Percentiles rank a stretch among this genome's conserved stretches.
Conservation (phyloP, 805 yeast species). For the Lipomyces yamadae region DNA sequence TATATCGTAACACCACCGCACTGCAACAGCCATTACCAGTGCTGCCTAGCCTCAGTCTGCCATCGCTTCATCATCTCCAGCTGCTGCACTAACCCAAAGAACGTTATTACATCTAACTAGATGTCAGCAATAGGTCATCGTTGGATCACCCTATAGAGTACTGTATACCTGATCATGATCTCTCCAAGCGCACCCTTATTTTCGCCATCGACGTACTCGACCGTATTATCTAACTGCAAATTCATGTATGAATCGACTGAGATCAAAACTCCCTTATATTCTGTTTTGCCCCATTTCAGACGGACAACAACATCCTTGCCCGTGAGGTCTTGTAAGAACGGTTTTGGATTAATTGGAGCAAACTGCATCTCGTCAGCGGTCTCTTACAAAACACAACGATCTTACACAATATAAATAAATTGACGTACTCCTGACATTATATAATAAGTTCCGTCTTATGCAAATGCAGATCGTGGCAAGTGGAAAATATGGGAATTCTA, state of each 20-base stretch:
- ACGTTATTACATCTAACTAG: slow-evolving; percentile 82
- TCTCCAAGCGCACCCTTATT: slow-evolving; percentile 68
- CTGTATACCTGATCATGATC: slow-evolving; percentile 60
- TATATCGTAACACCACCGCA: not conserved
- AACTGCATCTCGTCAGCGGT: slow-evolving; percentile 40
- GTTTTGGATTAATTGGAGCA: slow-evolving; percentile 82
- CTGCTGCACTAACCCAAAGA: slow-evolving; percentile 57
- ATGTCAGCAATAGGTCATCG: not conserved
- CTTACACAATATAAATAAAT: not conserved
- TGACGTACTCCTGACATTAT: slow-evolving; percentile 15
- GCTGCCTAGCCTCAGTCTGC: slow-evolving; percentile 7
- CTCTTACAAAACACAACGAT: not conserved
- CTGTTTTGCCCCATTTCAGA: slow-evolving; percentile 88
- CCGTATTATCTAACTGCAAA: slow-evolving; percentile 68
- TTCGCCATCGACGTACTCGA: slow-evolving; percentile 56
- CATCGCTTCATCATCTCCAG: slow-evolving; percentile 24
- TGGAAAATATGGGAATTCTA: not conserved
- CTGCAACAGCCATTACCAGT: not conserved
- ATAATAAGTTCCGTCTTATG: not conserved
- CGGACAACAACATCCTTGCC: slow-evolving; percentile 73
- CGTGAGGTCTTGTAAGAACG: slow-evolving; percentile 79
- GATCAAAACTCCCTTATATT: slow-evolving; percentile 76
- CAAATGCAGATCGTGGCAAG: slow-evolving; percentile 4
- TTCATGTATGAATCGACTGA: slow-evolving; percentile 95
- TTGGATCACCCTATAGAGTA: not conserved